These are phyloP conservation scores for Penicillium sp. DNA, from an alignment of 2,329 filamentous ascomycete species.

Conservation along the genomic window DNA sequence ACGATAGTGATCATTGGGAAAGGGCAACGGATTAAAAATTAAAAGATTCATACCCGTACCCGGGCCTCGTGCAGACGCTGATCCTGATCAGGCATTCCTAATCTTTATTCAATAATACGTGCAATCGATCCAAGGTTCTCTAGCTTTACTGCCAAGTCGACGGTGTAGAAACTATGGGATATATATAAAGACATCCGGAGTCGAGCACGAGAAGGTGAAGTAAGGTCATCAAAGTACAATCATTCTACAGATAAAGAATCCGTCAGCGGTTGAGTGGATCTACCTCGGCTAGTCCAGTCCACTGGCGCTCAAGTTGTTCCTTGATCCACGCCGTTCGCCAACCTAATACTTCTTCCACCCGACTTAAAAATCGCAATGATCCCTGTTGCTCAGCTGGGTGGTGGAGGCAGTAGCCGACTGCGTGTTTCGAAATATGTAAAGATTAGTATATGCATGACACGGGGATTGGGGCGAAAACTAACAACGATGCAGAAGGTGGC, in stretches of 20 bases:
- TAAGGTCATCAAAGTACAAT: no score
- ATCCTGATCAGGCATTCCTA: no score
- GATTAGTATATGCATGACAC: neutral
- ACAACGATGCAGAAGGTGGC: conserved; percentile 36
- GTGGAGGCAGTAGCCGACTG: conserved; percentile 35
- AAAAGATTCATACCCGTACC: no score
- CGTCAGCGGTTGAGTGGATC: neutral
- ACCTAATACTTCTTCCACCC: conserved; percentile 29
- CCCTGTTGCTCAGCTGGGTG: conserved; percentile 29
- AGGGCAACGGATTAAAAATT: no score
- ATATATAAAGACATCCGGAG: no score
- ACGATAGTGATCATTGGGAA: no score
- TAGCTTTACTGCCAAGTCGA: no score
- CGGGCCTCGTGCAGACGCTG: no score
- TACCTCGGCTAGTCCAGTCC: conserved; percentile 27
- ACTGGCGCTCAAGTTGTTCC: conserved; percentile 28
- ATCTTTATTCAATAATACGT: no score
- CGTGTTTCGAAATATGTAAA: neutral
- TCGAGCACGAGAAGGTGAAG: no score
- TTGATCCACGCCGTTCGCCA: conserved; percentile 37
- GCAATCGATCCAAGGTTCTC: no score
- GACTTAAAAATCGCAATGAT: conserved; percentile 27
- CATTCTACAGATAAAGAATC: neutral
- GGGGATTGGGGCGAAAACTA: conserved; percentile 3
- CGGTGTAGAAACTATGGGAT: no score